Evolutionary conservation across 2,329 filamentous ascomycete species (phyloP).

Genomic region (Bretziella fagacearum): DNA sequence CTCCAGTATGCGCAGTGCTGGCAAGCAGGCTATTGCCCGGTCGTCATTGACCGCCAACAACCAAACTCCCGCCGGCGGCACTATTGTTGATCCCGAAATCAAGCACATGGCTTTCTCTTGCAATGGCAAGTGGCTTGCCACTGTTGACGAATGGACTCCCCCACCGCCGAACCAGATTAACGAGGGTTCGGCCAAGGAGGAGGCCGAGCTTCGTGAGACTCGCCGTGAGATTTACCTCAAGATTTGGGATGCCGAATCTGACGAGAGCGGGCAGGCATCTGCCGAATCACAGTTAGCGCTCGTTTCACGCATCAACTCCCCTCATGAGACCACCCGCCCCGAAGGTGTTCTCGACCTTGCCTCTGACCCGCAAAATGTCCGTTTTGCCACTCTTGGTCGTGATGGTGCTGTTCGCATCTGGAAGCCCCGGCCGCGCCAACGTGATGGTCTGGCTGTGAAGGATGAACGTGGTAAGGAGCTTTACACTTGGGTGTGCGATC

Average conservation of each 20-base stretch:
- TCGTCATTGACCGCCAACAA: conserved; percentile 76
- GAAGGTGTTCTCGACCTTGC: conserved; percentile 55
- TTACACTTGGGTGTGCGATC: conserved; percentile 58
- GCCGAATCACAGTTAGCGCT: conserved; percentile 44
- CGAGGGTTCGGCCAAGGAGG: conserved; percentile 21
- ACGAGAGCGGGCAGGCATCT: conserved; percentile 20
- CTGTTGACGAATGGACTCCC: conserved; percentile 79
- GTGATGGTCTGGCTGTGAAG: conserved; percentile 49
- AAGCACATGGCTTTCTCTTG: conserved; percentile 57
- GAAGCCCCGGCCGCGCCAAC: conserved; percentile 53
- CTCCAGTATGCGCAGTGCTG: conserved; percentile 57
- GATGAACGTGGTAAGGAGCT: conserved; percentile 40
- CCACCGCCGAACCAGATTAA: conserved; percentile 48
- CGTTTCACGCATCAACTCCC: conserved; percentile 66
- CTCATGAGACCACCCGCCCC: conserved; percentile 45
- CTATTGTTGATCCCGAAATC: conserved; percentile 62
- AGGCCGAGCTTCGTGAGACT: conserved; percentile 31
- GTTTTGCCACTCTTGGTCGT: conserved; percentile 72
- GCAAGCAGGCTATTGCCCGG: conserved; percentile 75
- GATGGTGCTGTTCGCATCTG: conserved; percentile 68
- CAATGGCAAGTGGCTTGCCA: conserved; percentile 80
- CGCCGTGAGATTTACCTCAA: conserved; percentile 67
- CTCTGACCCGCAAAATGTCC: conserved; percentile 47
- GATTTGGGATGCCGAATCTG: conserved; percentile 49
- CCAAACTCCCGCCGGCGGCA: conserved; percentile 45